These are phyloP conservation scores for Dalbergia oliveri DNA, from an alignment of 306 rosid species.

Conservation along the genomic window DNA sequence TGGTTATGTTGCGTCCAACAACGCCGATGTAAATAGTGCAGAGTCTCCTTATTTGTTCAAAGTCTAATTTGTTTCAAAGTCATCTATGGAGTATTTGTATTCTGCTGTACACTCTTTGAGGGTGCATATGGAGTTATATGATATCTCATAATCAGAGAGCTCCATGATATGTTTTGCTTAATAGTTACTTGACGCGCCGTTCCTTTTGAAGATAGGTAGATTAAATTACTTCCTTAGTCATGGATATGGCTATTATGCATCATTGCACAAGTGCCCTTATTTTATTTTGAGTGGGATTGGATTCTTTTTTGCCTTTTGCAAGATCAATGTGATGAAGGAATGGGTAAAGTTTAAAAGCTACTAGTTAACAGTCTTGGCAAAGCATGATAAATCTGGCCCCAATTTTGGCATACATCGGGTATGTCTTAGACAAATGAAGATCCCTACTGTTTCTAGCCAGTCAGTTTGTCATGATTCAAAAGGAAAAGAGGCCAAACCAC, in stretches of 20 bases:
- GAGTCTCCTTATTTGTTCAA: constrained; percentile 20
- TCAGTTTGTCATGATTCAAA: too few species aligned
- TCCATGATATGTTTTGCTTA: constrained; percentile 18
- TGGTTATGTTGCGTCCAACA: background rate
- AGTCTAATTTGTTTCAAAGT: constrained; percentile 21
- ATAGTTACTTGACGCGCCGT: too few species aligned
- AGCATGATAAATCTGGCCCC: background rate
- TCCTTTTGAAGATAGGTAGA: background rate
- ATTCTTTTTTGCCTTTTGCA: background rate
- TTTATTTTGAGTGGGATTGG: background rate
- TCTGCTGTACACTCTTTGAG: constrained; percentile 5
- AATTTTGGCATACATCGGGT: too few species aligned
- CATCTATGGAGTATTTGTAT: constrained; percentile 23
- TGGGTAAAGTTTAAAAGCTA: background rate
- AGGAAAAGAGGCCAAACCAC: too few species aligned
- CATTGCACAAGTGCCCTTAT: background rate
- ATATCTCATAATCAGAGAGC: constrained; percentile 7
- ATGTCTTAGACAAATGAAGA: too few species aligned
- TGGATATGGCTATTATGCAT: background rate
- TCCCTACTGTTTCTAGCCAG: too few species aligned
- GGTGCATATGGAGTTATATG: constrained; percentile 37
- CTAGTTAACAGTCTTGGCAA: background rate
- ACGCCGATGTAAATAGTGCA: constrained; percentile 39
- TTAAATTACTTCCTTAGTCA: background rate
- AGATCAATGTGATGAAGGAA: background rate